A percentile compares a stretch with the other conserved stretches of the same genome.
Evolutionary conservation across 2,329 filamentous ascomycete species (phyloP).

Genomic region (Tothia fuscella): DNA sequence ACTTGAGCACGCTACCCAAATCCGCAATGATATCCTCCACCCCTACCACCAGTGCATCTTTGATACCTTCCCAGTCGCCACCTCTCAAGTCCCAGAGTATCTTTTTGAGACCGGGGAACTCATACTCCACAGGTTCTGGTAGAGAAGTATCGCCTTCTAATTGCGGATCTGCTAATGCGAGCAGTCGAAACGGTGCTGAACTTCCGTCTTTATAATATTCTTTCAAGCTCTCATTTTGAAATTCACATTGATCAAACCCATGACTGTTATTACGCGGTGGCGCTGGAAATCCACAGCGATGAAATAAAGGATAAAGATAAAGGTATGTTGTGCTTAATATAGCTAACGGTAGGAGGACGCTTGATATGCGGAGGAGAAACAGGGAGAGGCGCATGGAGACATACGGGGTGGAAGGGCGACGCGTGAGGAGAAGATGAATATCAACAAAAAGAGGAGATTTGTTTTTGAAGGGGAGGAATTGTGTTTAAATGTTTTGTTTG

Average conservation of each 20-base stretch:
- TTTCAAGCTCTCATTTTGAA: constrained; percentile 24
- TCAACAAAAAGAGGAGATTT: too few species aligned
- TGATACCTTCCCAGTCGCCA: constrained; percentile 4
- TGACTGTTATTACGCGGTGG: constrained; percentile 13
- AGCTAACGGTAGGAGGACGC: constrained; percentile 51
- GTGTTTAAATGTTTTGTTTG: too few species aligned
- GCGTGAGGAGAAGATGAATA: too few species aligned
- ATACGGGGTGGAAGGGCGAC: too few species aligned
- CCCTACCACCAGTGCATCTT: constrained; percentile 9
- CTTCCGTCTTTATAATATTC: constrained; percentile 12
- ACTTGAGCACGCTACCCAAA: constrained; percentile 52
- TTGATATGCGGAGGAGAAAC: constrained; percentile 33
- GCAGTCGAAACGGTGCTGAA: constrained; percentile 67
- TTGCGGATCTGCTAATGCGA: constrained; percentile 84
- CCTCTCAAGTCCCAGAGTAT: constrained; percentile 21
- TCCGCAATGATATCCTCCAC: constrained; percentile 37
- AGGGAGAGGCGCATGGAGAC: constrained; percentile 36
- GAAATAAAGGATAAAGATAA: constrained; percentile 76
- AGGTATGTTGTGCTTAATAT: constrained; percentile 63
- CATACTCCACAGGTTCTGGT: constrained; percentile 38
- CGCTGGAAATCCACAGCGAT: constrained; percentile 65
- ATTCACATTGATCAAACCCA: background rate
- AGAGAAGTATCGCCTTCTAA: constrained; percentile 86
- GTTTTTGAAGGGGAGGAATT: too few species aligned
- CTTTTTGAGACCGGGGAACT: constrained; percentile 28